These are phyloP conservation scores for Glycine tomentella DNA, from an alignment of 306 rosid species.

Conservation along the genomic window DNA sequence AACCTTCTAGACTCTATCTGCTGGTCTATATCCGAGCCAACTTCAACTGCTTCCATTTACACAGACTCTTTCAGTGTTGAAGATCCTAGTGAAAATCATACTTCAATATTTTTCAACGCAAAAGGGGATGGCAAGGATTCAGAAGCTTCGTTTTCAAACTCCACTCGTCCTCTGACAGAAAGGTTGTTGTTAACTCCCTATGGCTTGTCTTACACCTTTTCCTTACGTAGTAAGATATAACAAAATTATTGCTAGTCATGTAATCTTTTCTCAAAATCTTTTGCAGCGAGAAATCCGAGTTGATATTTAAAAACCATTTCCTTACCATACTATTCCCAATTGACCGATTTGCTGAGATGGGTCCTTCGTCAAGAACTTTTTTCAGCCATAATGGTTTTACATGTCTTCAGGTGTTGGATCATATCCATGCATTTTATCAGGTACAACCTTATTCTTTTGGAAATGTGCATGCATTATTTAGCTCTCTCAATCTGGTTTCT, in stretches of 20 bases:
- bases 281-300: conserved; percentile 88
- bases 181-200: conserved; percentile 59
- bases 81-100: conserved; percentile 63
- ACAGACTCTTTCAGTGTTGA: conserved; percentile 85
- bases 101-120: conserved; percentile 68
- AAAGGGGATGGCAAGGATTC: conserved; percentile 77
- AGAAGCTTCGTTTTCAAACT: conserved; percentile 79
- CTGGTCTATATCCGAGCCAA: conserved; percentile 91
- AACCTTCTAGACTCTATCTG: conserved; percentile 90
- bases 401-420: conserved; percentile 85
- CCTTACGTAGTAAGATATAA: neutral
- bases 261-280: conserved; percentile 16
- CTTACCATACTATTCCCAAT: conserved; percentile 83
- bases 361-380: conserved; percentile 89
- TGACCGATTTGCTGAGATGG: conserved; percentile 95
- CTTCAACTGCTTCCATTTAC: conserved; percentile 81
- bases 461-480: conserved; percentile 4
- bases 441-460: conserved; percentile 47
- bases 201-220: conserved; percentile 4
- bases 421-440: conserved; percentile 87
- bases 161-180: conserved; percentile 81
- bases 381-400: conserved; percentile 76
- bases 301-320: conserved; percentile 77
- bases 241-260: neutral
- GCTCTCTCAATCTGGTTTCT: neutral